Percentiles rank a stretch among this genome's conserved stretches.
Conservation (phyloP, 1,284 basidiomycete species). For the Stereum hirsutum region DNA sequence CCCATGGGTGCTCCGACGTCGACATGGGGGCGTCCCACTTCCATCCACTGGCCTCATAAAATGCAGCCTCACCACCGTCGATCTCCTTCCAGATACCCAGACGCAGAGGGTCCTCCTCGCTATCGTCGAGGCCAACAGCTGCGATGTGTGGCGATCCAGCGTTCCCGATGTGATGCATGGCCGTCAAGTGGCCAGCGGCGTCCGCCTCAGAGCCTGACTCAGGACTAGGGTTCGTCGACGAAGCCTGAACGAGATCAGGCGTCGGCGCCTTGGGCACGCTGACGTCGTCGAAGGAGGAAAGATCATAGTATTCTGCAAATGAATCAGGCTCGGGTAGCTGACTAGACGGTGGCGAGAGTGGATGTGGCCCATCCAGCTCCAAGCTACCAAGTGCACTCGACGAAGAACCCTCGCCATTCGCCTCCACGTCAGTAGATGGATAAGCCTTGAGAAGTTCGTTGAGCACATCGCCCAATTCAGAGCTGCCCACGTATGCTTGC, state of each 20-base stretch:
- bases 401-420: conserved; percentile 7
- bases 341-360: conserved; percentile 33
- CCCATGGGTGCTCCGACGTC: conserved; percentile 61
- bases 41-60: conserved; percentile 52
- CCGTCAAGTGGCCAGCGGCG: conserved; percentile 38
- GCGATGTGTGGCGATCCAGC: conserved; percentile 1
- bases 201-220: conserved; percentile 40
- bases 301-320: conserved; percentile 49
- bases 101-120: conserved; percentile 39
- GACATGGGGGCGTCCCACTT: conserved; percentile 67
- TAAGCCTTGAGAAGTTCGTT: conserved; percentile 53
- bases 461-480: conserved; percentile 50
- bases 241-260: conserved; percentile 58
- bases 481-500: conserved; percentile 9
- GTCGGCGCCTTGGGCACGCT: conserved; percentile 32
- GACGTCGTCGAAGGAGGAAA: conserved; percentile 32
- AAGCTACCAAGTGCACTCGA: neutral
- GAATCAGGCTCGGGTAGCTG: conserved; percentile 24
- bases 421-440: conserved; percentile 13
- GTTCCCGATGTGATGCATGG: conserved; percentile 15
- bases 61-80: conserved; percentile 65
- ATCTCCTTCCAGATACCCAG: conserved; percentile 59
- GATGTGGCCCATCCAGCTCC: conserved; percentile 7
- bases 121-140: conserved; percentile 16
- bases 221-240: conserved; percentile 69